Evolutionary conservation across 2,329 filamentous ascomycete genomes (phyloP).

Genomic region (Sarocladium kiliense): DNA sequence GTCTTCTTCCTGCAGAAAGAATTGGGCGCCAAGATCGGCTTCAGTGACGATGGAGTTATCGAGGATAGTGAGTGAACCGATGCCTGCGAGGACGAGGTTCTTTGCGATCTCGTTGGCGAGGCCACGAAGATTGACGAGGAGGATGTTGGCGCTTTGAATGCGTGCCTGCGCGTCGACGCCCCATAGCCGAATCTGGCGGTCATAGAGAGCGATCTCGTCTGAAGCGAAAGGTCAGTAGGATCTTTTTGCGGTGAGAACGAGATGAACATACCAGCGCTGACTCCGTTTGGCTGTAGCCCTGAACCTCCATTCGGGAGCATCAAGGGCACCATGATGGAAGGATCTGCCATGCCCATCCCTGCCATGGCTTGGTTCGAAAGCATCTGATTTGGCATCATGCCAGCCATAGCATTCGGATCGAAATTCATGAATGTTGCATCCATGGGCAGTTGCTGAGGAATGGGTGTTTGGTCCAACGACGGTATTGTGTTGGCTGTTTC

Average conservation of each 20-base stretch:
- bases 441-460: slow-evolving; percentile 6
- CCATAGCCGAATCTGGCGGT: slow-evolving; percentile 96
- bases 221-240: neutral
- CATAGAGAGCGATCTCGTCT: slow-evolving; percentile 97
- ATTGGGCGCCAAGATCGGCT: slow-evolving; percentile 75
- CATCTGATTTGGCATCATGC: slow-evolving; percentile 18
- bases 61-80: slow-evolving; percentile 83
- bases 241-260: neutral
- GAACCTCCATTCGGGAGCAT: slow-evolving; percentile 24
- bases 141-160: slow-evolving; percentile 82
- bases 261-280: slow-evolving; percentile 28
- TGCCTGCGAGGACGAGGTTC: slow-evolving; percentile 90
- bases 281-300: slow-evolving; percentile 16
- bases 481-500: neutral
- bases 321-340: slow-evolving; percentile 25
- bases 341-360: slow-evolving; percentile 19
- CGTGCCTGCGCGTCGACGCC: slow-evolving; percentile 92
- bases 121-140: slow-evolving; percentile 82
- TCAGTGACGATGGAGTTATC: slow-evolving; percentile 73
- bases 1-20: slow-evolving; percentile 62
- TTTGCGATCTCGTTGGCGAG: slow-evolving; percentile 94
- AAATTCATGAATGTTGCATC: slow-evolving; percentile 17
- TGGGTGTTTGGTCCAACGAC: slow-evolving; percentile 12
- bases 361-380: slow-evolving; percentile 19
- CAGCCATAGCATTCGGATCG: slow-evolving; percentile 19